Percentiles rank a stretch among this genome's conserved stretches.
phyloP scores from a whole-genome alignment of 352 stramenopile species.

The Phytophthora multivora region DNA sequence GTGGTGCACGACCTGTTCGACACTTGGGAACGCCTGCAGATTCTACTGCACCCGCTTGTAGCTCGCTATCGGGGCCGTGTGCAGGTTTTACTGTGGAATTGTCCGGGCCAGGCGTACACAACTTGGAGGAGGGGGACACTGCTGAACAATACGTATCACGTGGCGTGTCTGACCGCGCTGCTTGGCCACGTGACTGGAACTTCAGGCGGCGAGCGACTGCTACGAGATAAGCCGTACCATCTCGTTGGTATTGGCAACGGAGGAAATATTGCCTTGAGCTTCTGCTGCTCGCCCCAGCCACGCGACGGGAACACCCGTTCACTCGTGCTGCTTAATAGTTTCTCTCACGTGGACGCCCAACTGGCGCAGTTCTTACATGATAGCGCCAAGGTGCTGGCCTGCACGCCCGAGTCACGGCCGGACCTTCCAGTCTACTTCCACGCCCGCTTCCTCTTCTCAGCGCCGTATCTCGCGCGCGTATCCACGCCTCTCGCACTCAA shows the following conservation, averaged over 20 bases:
- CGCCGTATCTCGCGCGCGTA: slow-evolving; percentile 90
- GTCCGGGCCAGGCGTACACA: slow-evolving; percentile 95
- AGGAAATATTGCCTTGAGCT: slow-evolving; percentile 86
- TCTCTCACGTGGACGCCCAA: slow-evolving; percentile 89
- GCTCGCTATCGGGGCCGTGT: slow-evolving; percentile 83
- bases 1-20: slow-evolving; percentile 96
- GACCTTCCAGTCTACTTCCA: slow-evolving; percentile 97
- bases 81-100: slow-evolving; percentile 96
- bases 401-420: slow-evolving; percentile 87
- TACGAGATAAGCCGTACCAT: slow-evolving; percentile 91
- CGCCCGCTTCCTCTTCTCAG: slow-evolving; percentile 93
- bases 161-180: slow-evolving; percentile 85
- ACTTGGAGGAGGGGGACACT: slow-evolving; percentile 87
- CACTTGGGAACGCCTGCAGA: slow-evolving; percentile 94
- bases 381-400: slow-evolving; percentile 94
- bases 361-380: slow-evolving; percentile 95
- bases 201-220: slow-evolving; percentile 28
- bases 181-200: slow-evolving; percentile 46
- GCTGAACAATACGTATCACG: slow-evolving; percentile 94
- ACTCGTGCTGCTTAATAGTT: slow-evolving; percentile 91
- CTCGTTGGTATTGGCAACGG: slow-evolving; percentile 93
- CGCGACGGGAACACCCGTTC: slow-evolving; percentile 69
- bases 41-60: slow-evolving; percentile 92
- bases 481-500: slow-evolving; percentile 95
- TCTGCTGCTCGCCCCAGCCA: slow-evolving; percentile 59